Base-by-base conservation (phyloP, 441 rosid species). In the Sinapis alba region DNA sequence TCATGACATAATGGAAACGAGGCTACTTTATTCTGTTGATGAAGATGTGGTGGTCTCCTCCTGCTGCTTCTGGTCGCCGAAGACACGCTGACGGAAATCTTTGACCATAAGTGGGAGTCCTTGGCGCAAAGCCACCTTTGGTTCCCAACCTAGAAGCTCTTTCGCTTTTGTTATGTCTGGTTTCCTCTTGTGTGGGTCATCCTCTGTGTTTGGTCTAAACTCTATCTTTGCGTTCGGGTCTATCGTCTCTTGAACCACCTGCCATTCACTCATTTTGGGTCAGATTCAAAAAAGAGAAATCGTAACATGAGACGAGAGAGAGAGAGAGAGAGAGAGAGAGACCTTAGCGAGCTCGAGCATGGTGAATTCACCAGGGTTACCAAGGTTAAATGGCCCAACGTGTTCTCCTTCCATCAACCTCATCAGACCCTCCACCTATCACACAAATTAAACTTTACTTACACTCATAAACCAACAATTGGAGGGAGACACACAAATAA, bases 331-430 rank as follows among this genome's bases (percentile, higher is more conserved):
- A 45, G 11, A 60, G 64, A 18, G 56, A 47, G 53, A 15, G 20
- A 90, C 96, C 96, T 86, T 82, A 20, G 97, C 97, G 16, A 90
- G 91, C 75, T 89, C 92, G 64, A 90, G 88, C 99, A 96, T 96
- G 72, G 99, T 96, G 83, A 96, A 96, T 90, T 96, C 99, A 47
- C 99, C 99, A 0, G 99, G 99, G 78, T 96, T 96, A 12, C 99
- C 98, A 51, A 96, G 97, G 81, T 96, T 96, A 80, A 96, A 90
- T 57, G 94, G 94, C 7, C 96, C 96, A 57, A 90, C 95, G 28
- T 94, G 97, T 76, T 94, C 98, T 61, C 97, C 95, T 81, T 90
- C 98, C 98, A 94, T 94, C 69, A 94, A 86, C 18, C 97, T 94
- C 92, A 94, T 90, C 79, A 94, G 81, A 70, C 97, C 98, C 82